Evolutionary conservation across 2,329 filamentous ascomycete genomes (phyloP).

Genomic region (Aureobasidium sp.): DNA sequence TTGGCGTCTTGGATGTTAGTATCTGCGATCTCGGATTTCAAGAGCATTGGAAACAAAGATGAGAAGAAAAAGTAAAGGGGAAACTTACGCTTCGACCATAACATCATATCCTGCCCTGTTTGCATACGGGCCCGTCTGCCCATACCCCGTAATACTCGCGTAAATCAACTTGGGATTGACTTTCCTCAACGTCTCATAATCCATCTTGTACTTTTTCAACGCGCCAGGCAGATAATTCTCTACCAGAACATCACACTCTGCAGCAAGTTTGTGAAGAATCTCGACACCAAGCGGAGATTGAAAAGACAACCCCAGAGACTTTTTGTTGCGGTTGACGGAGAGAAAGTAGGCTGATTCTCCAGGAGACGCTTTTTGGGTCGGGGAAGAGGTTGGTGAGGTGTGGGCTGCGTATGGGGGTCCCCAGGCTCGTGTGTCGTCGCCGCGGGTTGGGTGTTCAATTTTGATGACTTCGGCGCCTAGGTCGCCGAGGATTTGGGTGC

Average conservation of each 20-base stretch:
- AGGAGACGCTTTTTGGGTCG: slow-evolving; percentile 46
- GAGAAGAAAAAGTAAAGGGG: slow-evolving; percentile 17
- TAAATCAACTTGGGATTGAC: slow-evolving; percentile 88
- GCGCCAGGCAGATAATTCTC: slow-evolving; percentile 94
- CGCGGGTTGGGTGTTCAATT: slow-evolving; percentile 83
- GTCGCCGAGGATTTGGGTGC: slow-evolving; percentile 92
- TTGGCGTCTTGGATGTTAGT: neutral
- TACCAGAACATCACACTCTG: slow-evolving; percentile 83
- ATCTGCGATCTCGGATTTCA: no score
- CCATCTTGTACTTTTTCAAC: slow-evolving; percentile 83
- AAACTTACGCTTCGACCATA: slow-evolving; percentile 78
- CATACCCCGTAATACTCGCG: slow-evolving; percentile 93
- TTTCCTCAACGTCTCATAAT: slow-evolving; percentile 70
- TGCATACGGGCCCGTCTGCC: slow-evolving; percentile 86
- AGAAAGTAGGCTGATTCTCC: slow-evolving; percentile 96
- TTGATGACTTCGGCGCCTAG: slow-evolving; percentile 96
- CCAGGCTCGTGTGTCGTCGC: slow-evolving; percentile 94
- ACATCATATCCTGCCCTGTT: slow-evolving; percentile 92
- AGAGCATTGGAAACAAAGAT: neutral
- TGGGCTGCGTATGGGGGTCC: slow-evolving; percentile 89
- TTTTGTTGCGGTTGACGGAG: slow-evolving; percentile 92
- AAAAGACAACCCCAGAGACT: slow-evolving; percentile 86
- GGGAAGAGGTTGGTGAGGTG: slow-evolving; percentile 41
- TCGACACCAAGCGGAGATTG: slow-evolving; percentile 75
- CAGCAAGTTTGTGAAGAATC: slow-evolving; percentile 77